These are phyloP conservation scores for Candida xyloterini DNA, from an alignment of 805 yeast species.

Conservation along the genomic window DNA sequence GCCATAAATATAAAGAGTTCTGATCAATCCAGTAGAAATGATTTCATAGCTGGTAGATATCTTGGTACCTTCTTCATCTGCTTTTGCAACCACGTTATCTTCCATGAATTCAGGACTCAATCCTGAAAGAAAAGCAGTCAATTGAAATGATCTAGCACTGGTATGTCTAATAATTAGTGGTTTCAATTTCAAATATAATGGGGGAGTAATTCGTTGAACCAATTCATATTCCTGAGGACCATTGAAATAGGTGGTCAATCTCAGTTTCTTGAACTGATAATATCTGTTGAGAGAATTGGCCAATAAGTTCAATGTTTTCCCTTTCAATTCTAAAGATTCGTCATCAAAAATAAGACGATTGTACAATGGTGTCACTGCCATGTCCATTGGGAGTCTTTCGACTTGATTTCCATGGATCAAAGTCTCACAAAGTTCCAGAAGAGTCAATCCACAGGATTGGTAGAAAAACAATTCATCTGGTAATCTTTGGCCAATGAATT, in stretches of 20 bases:
- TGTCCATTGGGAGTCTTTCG: conserved; percentile 66
- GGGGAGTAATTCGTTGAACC: conserved; percentile 52
- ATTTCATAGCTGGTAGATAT: conserved; percentile 49
- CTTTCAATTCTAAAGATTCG: conserved; percentile 48
- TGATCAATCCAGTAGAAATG: conserved; percentile 51
- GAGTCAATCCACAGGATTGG: conserved; percentile 70
- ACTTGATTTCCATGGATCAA: conserved; percentile 60
- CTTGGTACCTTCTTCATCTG: conserved; percentile 28
- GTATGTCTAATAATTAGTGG: conserved; percentile 32
- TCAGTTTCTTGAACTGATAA: conserved; percentile 70
- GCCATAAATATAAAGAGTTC: conserved; percentile 52
- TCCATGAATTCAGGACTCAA: conserved; percentile 32
- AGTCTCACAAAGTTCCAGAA: conserved; percentile 61
- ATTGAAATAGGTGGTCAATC: conserved; percentile 38
- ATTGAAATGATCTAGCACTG: conserved; percentile 32
- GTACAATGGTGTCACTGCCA: conserved; percentile 54
- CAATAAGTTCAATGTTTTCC: conserved; percentile 61
- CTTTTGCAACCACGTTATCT: conserved; percentile 19
- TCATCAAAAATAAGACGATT: conserved; percentile 47
- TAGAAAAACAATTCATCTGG: conserved; percentile 86
- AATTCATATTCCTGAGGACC: conserved; percentile 34
- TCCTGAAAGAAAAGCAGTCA: conserved; percentile 30
- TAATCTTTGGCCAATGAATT: conserved; percentile 75
- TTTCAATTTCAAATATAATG: conserved; percentile 43
- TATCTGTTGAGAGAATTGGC: conserved; percentile 77